These are phyloP conservation scores for Echinosophora koreensis DNA, from an alignment of 306 rosid species.

Conservation along the genomic window DNA sequence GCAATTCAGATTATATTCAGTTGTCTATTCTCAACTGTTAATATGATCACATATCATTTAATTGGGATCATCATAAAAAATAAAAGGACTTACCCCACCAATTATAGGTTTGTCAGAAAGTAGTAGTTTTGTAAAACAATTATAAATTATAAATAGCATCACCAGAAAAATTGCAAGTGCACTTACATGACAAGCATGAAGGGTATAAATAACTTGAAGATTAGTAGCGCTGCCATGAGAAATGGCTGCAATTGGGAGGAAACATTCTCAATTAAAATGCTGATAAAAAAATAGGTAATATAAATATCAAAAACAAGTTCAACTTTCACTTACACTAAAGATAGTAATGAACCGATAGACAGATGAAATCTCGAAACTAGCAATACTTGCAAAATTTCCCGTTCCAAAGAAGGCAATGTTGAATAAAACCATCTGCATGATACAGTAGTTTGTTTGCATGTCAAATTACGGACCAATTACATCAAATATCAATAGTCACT, in stretches of 20 bases:
- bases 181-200: slow-evolving; percentile 95
- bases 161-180: slow-evolving; percentile 29
- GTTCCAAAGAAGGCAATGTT: slow-evolving; percentile 93
- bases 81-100: slow-evolving; percentile 20
- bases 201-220: slow-evolving; percentile 89
- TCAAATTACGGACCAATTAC: slow-evolving; percentile 40
- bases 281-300: slow-evolving; percentile 12
- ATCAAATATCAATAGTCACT: slow-evolving; percentile 6
- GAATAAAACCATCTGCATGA: slow-evolving; percentile 77
- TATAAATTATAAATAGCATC: slow-evolving; percentile 26
- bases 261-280: slow-evolving; percentile 46
- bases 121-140: slow-evolving; percentile 9
- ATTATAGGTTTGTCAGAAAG: slow-evolving; percentile 23
- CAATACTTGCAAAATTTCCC: slow-evolving; percentile 92
- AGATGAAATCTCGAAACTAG: slow-evolving; percentile 94
- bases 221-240: slow-evolving; percentile 90
- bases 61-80: slow-evolving; percentile 5
- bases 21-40: not conserved
- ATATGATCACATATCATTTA: slow-evolving; percentile 5
- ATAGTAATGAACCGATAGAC: slow-evolving; percentile 90
- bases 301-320: slow-evolving; percentile 28
- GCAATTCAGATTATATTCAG: no score
- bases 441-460: slow-evolving; percentile 34
- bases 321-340: slow-evolving; percentile 77
- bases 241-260: slow-evolving; percentile 72